Evolutionary conservation across 176 grass and related monocot species (phyloP).

Genomic region (Avena atlantica): DNA sequence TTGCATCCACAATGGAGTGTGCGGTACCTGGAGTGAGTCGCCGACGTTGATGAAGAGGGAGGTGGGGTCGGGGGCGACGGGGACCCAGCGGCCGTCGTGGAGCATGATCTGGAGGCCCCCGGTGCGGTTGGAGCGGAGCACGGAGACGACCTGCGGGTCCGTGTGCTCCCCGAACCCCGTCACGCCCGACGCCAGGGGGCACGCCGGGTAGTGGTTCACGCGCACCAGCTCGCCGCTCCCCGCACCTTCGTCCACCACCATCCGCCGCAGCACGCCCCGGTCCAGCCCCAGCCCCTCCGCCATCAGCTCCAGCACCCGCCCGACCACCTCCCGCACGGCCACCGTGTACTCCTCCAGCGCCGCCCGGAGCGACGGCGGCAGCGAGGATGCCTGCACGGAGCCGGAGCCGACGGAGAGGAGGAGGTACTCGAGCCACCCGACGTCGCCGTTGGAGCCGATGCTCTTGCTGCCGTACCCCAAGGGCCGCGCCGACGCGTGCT

Average conservation of each 20-base stretch:
- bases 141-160: constrained; percentile 90
- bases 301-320: constrained; percentile 71
- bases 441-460: constrained; percentile 81
- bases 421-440: constrained; percentile 91
- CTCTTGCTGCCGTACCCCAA: constrained; percentile 78
- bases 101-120: constrained; percentile 74
- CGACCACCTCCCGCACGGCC: constrained; percentile 53
- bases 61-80: constrained; percentile 62
- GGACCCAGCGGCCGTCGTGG: constrained; percentile 71
- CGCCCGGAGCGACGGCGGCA: constrained; percentile 34
- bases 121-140: constrained; percentile 79
- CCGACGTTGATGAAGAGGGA: constrained; percentile 93
- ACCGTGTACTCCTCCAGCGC: constrained; percentile 70
- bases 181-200: constrained; percentile 49
- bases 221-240: constrained; percentile 66
- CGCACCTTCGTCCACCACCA: constrained; percentile 41
- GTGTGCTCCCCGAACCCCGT: constrained; percentile 98
- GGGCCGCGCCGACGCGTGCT: constrained; percentile 37
- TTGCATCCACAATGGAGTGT: background rate
- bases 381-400: background rate
- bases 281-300: constrained; percentile 62
- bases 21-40: constrained; percentile 72
- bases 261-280: constrained; percentile 44
- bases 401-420: constrained; percentile 46
- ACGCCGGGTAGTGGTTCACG: constrained; percentile 86